These are phyloP conservation scores for Calonectria montana DNA, from an alignment of 2,329 filamentous ascomycete species.

Conservation along the genomic window DNA sequence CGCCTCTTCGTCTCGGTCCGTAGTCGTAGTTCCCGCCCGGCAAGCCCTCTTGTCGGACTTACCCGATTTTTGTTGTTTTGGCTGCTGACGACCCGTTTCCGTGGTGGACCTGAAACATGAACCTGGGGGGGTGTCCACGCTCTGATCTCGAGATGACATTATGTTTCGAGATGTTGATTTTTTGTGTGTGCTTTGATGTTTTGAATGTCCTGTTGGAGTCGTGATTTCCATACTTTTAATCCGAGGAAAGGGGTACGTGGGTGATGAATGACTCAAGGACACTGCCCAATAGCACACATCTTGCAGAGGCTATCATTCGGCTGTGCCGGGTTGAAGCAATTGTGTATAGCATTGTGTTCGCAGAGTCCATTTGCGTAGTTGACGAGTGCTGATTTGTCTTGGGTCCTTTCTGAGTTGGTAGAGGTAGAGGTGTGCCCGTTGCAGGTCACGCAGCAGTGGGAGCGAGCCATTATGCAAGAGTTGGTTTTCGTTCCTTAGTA, in stretches of 20 bases:
- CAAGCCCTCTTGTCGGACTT: not conserved
- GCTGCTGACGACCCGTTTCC: not conserved
- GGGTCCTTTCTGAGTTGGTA: constrained; percentile 5
- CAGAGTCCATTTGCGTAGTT: constrained; percentile 38
- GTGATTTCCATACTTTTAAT: not conserved
- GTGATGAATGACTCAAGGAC: constrained; percentile 24
- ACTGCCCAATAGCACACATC: constrained; percentile 41
- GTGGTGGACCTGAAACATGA: constrained; percentile 9
- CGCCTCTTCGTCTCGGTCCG: not conserved
- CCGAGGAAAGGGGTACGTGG: not conserved
- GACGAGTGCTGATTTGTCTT: constrained; percentile 23
- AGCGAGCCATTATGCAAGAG: constrained; percentile 14
- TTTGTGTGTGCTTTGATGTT: not conserved
- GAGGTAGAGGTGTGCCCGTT: not conserved
- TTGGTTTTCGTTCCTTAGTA: not conserved
- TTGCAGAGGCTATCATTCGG: constrained; percentile 35
- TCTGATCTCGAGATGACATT: not conserved
- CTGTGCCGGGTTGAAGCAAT: constrained; percentile 34
- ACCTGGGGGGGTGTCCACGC: not conserved
- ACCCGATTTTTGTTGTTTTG: constrained; percentile 2
- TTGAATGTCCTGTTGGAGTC: not conserved
- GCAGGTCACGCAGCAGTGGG: not conserved
- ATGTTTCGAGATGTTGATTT: not conserved
- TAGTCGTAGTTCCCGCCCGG: constrained; percentile 9
- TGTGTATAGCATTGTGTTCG: constrained; percentile 39